phyloP scores from a whole-genome alignment of 495 filamentous ascomycete species.

The Neurospora pannonica region DNA sequence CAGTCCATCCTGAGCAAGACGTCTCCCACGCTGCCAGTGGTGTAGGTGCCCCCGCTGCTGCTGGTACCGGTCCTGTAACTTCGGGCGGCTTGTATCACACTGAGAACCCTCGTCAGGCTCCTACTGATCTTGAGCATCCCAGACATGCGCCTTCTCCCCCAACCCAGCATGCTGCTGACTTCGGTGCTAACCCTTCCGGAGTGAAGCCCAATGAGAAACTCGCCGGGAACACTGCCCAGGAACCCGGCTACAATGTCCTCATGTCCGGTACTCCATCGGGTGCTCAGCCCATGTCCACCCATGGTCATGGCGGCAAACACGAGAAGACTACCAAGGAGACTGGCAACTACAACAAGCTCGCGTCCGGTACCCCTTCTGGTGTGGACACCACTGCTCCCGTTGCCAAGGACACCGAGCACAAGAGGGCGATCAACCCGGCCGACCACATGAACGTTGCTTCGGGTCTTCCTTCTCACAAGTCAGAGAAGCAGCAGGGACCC shows the following conservation, averaged over 20 bases:
- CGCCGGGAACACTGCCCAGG: neutral
- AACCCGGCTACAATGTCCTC: neutral
- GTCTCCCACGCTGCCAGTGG: neutral
- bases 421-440: neutral
- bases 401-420: neutral
- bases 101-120: neutral
- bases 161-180: neutral
- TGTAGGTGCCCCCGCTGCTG: neutral
- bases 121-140: neutral
- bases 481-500: neutral
- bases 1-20: neutral
- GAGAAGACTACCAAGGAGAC: slow-evolving; percentile 2
- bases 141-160: neutral
- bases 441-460: neutral
- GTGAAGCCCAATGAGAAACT: neutral
- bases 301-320: neutral
- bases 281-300: neutral
- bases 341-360: slow-evolving; percentile 14
- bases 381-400: neutral
- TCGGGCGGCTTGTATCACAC: neutral
- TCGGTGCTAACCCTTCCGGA: neutral
- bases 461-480: neutral
- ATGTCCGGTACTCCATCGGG: neutral
- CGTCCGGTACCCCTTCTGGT: slow-evolving; percentile 16
- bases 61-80: neutral